phyloP scores from a whole-genome alignment of 345 rosid species.

The Microthlaspi erraticum region DNA sequence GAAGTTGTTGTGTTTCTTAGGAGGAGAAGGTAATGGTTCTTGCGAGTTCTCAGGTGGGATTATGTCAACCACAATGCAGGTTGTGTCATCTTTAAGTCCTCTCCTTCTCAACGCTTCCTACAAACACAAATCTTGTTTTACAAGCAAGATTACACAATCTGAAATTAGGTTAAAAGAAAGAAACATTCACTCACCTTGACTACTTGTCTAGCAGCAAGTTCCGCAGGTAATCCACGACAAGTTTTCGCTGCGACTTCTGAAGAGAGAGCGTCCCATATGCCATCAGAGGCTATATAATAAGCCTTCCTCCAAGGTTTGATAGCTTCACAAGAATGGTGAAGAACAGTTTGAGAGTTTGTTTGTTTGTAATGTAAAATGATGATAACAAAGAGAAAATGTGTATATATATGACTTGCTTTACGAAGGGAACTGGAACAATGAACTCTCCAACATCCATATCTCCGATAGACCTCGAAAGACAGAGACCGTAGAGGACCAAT shows the following conservation, averaged over 20 bases:
- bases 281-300: conserved; percentile 92
- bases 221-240: conserved; percentile 83
- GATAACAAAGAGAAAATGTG: background rate
- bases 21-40: conserved; percentile 52
- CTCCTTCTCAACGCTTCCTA: conserved; percentile 86
- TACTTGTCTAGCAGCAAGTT: conserved; percentile 88
- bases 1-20: conserved; percentile 59
- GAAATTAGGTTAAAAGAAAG: background rate
- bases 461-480: conserved; percentile 94
- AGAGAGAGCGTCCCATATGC: conserved; percentile 89
- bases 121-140: conserved; percentile 25
- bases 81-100: conserved; percentile 92
- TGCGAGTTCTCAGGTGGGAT: conserved; percentile 71
- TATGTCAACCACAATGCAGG: conserved; percentile 87
- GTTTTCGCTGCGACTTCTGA: conserved; percentile 76
- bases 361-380: background rate
- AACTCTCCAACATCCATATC: conserved; percentile 96
- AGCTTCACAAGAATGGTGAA: conserved; percentile 50
- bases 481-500: conserved; percentile 82
- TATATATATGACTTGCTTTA: conserved; percentile 80
- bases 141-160: background rate
- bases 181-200: conserved; percentile 66
- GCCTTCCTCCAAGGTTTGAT: conserved; percentile 86
- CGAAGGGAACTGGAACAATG: conserved; percentile 86
- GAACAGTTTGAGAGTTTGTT: conserved; percentile 16